A percentile compares a stretch with the other conserved stretches of the same genome.
These are phyloP conservation scores for Xylaria sp. DNA, from an alignment of 2,329 filamentous ascomycete genomes.

Conservation along the genomic window DNA sequence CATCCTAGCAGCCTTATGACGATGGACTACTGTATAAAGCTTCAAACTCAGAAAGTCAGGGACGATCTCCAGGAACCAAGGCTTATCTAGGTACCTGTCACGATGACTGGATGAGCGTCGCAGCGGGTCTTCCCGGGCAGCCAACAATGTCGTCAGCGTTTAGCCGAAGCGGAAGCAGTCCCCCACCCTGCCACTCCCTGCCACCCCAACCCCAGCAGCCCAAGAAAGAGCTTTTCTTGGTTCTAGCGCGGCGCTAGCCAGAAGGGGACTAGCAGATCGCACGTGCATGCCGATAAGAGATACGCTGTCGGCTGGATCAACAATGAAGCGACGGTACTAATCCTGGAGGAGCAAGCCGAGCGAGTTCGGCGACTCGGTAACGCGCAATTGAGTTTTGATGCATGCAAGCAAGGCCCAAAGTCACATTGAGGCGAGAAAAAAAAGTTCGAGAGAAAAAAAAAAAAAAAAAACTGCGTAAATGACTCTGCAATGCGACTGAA, in stretches of 20 bases:
- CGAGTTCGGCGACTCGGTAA: slow-evolving; percentile 14
- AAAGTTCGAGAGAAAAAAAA: no score
- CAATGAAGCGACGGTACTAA: slow-evolving; percentile 7
- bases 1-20: no score
- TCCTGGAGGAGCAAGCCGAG: slow-evolving; percentile 5
- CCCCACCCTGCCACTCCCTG: no score
- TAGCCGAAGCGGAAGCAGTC: not conserved
- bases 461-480: no score
- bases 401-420: no score
- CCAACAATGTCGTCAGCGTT: slow-evolving; percentile 1
- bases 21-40: not conserved
- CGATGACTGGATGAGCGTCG: slow-evolving; percentile 2
- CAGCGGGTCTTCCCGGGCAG: slow-evolving; percentile 6
- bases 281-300: slow-evolving; percentile 12
- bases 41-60: not conserved
- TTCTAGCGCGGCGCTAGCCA: slow-evolving; percentile 3
- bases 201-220: not conserved
- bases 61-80: slow-evolving; percentile 26
- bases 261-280: not conserved
- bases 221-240: not conserved
- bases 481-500: not conserved
- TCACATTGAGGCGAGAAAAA: not conserved
- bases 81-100: no score
- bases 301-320: slow-evolving; percentile 16
- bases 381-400: not conserved